These are phyloP conservation scores for Endoconidiophora laricicola DNA, from an alignment of 2,329 filamentous ascomycete genomes.

Conservation along the genomic window DNA sequence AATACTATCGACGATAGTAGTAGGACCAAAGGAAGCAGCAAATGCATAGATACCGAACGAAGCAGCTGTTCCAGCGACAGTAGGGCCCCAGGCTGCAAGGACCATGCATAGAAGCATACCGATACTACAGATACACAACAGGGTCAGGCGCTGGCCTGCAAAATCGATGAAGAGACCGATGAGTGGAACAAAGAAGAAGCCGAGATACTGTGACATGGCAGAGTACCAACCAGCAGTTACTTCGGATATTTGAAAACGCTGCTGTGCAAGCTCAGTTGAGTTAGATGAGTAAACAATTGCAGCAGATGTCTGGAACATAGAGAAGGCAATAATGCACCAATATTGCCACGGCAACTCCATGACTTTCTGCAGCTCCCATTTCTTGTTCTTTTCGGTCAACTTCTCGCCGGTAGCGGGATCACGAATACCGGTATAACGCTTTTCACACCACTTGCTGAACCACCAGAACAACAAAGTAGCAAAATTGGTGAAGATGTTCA, in stretches of 20 bases:
- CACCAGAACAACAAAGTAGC: constrained; percentile 36
- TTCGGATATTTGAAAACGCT: constrained; percentile 37
- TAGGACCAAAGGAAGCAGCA: constrained; percentile 37
- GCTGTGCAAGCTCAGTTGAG: constrained; percentile 42
- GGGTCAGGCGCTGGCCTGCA: constrained; percentile 35
- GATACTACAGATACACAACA: constrained; percentile 34
- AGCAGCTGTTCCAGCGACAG: constrained; percentile 35
- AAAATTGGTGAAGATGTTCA: constrained; percentile 46
- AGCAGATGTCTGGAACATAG: constrained; percentile 40
- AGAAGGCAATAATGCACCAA: constrained; percentile 38
- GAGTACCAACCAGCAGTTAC: constrained; percentile 45
- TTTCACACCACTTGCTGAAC: constrained; percentile 35
- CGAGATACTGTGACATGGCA: constrained; percentile 34
- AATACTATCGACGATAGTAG: constrained; percentile 42
- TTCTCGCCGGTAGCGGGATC: constrained; percentile 42
- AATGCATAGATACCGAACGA: constrained; percentile 44
- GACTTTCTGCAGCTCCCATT: constrained; percentile 38
- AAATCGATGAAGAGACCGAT: constrained; percentile 40
- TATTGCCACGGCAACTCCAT: constrained; percentile 42
- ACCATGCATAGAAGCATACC: constrained; percentile 37
- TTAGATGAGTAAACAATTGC: constrained; percentile 38
- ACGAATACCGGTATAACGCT: constrained; percentile 27
- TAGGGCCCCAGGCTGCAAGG: constrained; percentile 34
- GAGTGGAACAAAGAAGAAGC: constrained; percentile 41
- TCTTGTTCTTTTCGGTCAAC: constrained; percentile 42